Base-by-base conservation (phyloP, 164 flowering plant species). In the Vitis riparia region DNA sequence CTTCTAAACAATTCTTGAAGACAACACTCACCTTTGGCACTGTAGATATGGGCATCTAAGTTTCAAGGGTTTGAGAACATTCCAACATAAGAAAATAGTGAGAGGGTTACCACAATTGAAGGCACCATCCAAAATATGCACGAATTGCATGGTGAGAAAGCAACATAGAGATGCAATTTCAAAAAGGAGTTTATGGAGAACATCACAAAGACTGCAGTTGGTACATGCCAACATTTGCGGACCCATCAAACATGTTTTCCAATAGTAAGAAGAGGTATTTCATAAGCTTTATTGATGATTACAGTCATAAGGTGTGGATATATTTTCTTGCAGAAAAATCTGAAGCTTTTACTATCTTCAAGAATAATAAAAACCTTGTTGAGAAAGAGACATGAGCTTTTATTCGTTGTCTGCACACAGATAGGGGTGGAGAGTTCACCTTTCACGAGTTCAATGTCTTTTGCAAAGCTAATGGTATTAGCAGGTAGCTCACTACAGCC, bases 211-310 rank as follows among this genome's bases (percentile, higher is more conserved):
- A n/a, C 49, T 73, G 3, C 13, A 63, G 15, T 32, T 63, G 3
- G 59, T 73, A 11, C 72, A 73, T 49, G 63, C 68, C 0, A 65
- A 73, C 47, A 37, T 73, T 0, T 73, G 51, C 14, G 65, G 72
- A 0, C 69, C 64, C 4, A 68, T 73, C 11, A 68, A 53, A 50
- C 68, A 59, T 0, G 0, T 17, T 17, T 12, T 63, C 55, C 11
- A 63, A 13, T 9, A 30, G 44, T 19, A 51, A 16, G 44, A 70
- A 17, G 50, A 60, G 30, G 59, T 51, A 51, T 10, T 5, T 61
- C 2, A 5, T 63, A 5, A 2, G 14, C 13, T 63, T 63, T 48
- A 63, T 48, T 12, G 66, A 63, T 63, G 55, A 63, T n/a, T 63
- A 11, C 14, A 44, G 10, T 16, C 0, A 8, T 37, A 63, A 63